These are phyloP conservation scores for Austroboletus novae-zelandiae DNA, from an alignment of 1,284 basidiomycete genomes.

Conservation along the genomic window DNA sequence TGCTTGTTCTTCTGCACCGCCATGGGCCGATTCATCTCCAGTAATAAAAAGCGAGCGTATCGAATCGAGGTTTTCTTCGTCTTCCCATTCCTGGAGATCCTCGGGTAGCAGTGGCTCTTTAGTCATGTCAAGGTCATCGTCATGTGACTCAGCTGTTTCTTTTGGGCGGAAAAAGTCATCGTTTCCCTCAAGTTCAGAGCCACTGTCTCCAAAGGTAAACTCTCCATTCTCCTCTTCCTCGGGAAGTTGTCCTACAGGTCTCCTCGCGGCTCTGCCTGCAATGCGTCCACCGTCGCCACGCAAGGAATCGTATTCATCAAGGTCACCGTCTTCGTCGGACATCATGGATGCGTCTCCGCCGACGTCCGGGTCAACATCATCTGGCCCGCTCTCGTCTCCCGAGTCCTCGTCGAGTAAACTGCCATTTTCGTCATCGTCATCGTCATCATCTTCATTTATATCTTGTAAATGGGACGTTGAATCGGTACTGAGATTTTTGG, in stretches of 20 bases:
- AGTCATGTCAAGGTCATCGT: conserved; percentile 68
- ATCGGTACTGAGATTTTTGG: conserved; percentile 47
- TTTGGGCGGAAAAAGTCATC: conserved; percentile 76
- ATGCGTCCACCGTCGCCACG: conserved; percentile 45
- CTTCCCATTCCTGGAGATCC: conserved; percentile 74
- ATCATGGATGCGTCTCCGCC: conserved; percentile 16
- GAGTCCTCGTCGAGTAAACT: conserved; percentile 19
- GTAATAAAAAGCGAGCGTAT: conserved; percentile 93
- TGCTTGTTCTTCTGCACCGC: conserved; percentile 37
- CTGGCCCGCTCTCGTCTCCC: conserved; percentile 25
- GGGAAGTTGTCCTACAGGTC: conserved; percentile 38
- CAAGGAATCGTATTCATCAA: conserved; percentile 16
- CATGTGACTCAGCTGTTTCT: conserved; percentile 37
- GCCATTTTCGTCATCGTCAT: conserved; percentile 10
- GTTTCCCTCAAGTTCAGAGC: conserved; percentile 67
- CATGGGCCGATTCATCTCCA: conserved; percentile 45
- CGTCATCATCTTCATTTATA: conserved; percentile 32
- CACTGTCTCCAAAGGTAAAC: conserved; percentile 76
- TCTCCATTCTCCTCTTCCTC: conserved; percentile 38
- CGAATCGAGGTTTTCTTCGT: conserved; percentile 82
- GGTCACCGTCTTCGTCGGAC: background rate
- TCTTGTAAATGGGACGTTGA: conserved; percentile 12
- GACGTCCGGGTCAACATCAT: conserved; percentile 24
- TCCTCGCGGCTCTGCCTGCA: conserved; percentile 44
- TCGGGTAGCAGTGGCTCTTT: conserved; percentile 55